Evolutionary conservation across 192 early-diverging fungal species (phyloP).

Genomic region (Geosiphon pyriformis): DNA sequence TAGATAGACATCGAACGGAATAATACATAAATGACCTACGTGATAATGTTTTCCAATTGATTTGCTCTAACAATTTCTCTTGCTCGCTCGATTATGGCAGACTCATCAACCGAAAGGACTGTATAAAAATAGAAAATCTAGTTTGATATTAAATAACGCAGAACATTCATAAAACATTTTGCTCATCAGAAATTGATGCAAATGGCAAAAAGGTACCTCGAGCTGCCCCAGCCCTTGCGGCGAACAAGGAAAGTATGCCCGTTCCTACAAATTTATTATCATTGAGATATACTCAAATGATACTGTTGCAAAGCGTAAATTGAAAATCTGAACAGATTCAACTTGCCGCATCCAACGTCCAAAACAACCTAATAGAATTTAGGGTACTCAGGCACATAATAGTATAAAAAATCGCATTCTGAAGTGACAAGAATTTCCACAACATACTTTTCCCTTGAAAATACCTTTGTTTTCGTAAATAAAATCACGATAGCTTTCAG

Average conservation of each 20-base stretch:
- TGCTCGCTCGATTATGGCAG: constrained; percentile 95
- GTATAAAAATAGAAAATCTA: neutral
- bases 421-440: too few species aligned
- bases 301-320: too few species aligned
- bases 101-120: constrained; percentile 72
- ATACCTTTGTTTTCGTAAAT: constrained; percentile 96
- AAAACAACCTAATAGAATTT: constrained; percentile 67
- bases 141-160: neutral
- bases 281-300: neutral
- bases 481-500: constrained; percentile 83
- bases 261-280: constrained; percentile 41
- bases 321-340: too few species aligned
- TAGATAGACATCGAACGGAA: too few species aligned
- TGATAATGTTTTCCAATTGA: constrained; percentile 80
- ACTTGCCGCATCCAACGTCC: constrained; percentile 92
- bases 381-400: too few species aligned
- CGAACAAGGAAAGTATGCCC: constrained; percentile 98
- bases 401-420: too few species aligned
- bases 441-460: constrained; percentile 85
- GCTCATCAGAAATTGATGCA: neutral
- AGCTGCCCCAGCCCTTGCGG: constrained; percentile 90
- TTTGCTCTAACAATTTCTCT: constrained; percentile 92
- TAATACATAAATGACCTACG: constrained; percentile 24
- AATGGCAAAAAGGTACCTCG: neutral
- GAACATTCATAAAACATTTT: neutral